These are phyloP conservation scores for Coprinellus aureogranulatus DNA, from an alignment of 768 basidiomycete genomes.

Conservation along the genomic window DNA sequence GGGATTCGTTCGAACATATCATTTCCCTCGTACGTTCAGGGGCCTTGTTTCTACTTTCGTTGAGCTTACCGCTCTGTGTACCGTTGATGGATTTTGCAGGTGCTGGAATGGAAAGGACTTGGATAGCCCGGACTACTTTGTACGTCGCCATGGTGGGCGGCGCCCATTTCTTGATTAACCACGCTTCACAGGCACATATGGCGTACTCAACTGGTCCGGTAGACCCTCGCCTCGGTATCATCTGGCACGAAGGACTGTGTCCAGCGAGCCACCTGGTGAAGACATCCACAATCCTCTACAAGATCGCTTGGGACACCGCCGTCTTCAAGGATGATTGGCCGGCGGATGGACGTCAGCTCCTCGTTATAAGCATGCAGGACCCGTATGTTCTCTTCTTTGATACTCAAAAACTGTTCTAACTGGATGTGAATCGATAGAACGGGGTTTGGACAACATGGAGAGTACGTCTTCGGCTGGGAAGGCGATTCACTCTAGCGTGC, in stretches of 20 bases:
- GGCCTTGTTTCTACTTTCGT: neutral
- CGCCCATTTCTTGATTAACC: neutral
- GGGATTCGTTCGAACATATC: conserved; percentile 8
- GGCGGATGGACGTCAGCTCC: conserved; percentile 5
- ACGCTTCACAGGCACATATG: conserved; percentile 3
- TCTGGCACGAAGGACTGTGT: conserved; percentile 7
- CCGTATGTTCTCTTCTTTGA: conserved; percentile 1
- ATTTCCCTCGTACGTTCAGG: conserved; percentile 2
- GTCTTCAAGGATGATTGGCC: conserved; percentile 8
- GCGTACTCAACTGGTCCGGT: conserved; percentile 3
- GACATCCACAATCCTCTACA: conserved; percentile 5
- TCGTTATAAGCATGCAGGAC: conserved; percentile 8
- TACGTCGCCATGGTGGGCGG: neutral
- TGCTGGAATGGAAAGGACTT: conserved; percentile 11
- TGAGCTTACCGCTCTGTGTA: neutral
- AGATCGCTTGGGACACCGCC: conserved; percentile 9
- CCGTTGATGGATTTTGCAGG: neutral
- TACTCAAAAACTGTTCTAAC: no score
- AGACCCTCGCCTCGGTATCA: conserved; percentile 2
- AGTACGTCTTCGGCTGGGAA: conserved; percentile 11
- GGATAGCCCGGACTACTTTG: conserved; percentile 6
- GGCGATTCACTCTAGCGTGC: conserved; percentile 8
- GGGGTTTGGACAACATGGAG: conserved; percentile 9
- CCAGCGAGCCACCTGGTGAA: conserved; percentile 6
- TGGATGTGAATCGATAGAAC: neutral